phyloP scores from a whole-genome alignment of 345 rosid genomes.

The Eucalyptus sideroxylon region DNA sequence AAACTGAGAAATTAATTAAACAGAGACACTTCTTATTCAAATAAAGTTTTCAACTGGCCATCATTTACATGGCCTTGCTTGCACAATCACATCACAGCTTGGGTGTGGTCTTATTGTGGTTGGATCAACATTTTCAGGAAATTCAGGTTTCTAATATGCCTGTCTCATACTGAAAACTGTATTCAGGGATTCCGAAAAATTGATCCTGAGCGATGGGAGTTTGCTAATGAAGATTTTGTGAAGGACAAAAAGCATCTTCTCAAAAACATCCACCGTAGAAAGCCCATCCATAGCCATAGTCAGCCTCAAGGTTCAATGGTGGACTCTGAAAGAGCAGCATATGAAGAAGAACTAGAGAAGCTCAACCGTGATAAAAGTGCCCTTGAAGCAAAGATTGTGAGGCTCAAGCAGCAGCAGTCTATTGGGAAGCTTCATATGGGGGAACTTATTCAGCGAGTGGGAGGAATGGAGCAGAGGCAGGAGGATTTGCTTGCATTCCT shows the following conservation, averaged over 20 bases:
- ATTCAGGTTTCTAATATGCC: background rate
- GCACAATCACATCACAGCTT: background rate
- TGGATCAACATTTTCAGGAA: background rate
- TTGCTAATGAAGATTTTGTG: constrained; percentile 75
- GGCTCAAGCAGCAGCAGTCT: constrained; percentile 44
- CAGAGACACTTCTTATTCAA: background rate
- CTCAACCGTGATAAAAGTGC: constrained; percentile 56
- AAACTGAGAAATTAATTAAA: background rate
- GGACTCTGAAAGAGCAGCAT: constrained; percentile 65
- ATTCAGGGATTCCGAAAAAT: constrained; percentile 86
- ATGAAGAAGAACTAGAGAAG: constrained; percentile 63
- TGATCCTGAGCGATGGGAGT: constrained; percentile 93
- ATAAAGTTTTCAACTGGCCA: background rate
- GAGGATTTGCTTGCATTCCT: constrained; percentile 37
- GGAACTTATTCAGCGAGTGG: constrained; percentile 37
- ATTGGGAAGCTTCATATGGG: constrained; percentile 49
- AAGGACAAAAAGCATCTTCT: constrained; percentile 88
- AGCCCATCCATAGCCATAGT: constrained; percentile 91
- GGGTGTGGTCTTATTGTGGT: background rate
- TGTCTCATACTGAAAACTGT: background rate
- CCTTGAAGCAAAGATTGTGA: constrained; percentile 47
- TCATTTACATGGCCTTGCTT: background rate
- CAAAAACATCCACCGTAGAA: constrained; percentile 76
- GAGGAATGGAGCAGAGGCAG: constrained; percentile 60
- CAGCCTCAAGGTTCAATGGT: constrained; percentile 33